These are phyloP conservation scores for Mrakia gelida DNA, from an alignment of 768 basidiomycete species.

Conservation along the genomic window DNA sequence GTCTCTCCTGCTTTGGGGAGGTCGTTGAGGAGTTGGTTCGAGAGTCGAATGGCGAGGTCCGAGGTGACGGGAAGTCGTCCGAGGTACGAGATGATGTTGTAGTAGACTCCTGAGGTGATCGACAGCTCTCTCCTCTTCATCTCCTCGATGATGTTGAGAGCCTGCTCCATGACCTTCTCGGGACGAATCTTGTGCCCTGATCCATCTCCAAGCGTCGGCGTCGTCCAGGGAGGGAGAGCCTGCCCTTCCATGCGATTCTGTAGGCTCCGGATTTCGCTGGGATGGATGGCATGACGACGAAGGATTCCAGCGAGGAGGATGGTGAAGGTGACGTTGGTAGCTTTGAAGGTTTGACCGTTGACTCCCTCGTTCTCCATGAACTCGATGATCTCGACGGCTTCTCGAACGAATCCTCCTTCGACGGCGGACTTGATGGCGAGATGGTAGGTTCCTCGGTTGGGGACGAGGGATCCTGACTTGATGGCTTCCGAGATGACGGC, in stretches of 20 bases:
- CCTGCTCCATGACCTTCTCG: neutral
- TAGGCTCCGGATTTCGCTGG: neutral
- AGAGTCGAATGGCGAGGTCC: conserved; percentile 1
- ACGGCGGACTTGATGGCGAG: neutral
- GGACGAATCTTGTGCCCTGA: conserved; percentile 5
- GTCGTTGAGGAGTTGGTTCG: conserved; percentile 11
- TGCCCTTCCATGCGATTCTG: neutral
- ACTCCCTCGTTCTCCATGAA: conserved; percentile 14
- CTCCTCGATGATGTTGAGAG: conserved; percentile 12
- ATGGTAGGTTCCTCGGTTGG: neutral
- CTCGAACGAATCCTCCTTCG: neutral
- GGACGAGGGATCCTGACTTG: neutral
- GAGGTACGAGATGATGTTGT: neutral
- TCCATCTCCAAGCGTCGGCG: neutral
- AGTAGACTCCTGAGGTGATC: neutral
- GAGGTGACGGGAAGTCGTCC: neutral
- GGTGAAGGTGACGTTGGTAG: neutral
- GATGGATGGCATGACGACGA: neutral
- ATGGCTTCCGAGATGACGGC: neutral
- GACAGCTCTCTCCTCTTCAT: conserved; percentile 15
- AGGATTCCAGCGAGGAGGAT: conserved; percentile 9
- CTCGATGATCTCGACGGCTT: neutral
- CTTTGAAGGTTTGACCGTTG: neutral
- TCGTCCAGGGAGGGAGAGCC: neutral
- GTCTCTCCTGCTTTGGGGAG: conserved; percentile 7